Base-by-base conservation (phyloP, 192 early-diverging fungal species). In the Linnemannia exigua region DNA sequence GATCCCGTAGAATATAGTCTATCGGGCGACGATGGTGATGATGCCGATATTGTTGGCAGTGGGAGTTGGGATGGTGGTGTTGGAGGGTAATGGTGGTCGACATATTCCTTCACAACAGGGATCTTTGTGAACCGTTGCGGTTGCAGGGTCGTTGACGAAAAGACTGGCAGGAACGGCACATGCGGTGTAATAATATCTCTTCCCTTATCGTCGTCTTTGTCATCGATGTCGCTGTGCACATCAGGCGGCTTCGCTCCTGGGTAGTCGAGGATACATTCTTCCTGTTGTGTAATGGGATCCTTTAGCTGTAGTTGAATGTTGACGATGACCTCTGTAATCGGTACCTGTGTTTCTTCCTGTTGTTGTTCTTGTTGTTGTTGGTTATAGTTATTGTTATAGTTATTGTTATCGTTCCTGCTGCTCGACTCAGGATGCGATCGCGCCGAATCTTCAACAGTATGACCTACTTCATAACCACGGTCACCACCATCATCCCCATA, bases 121-220 rank as follows among this genome's bases (percentile, higher is more conserved):
- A 79, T 15, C 25, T 35, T 79, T 50, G 48, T 28, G 22, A 71
- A 44, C n/a, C 61, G 74, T 31, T 37, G 36, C 1, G 35, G 67
- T 68, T 31, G 48, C 9, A 61, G 63, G 14, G 37, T 31, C 31
- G 17, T 52, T 16, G 48, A 31, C 22, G 19, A 33, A 8, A 15
- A n/a, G 16, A 28, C 8, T 12, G 15, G 37, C 22, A 63, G 19
- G 54, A 38, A 75, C 8, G 74, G 74, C 37, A 19, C 36, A 17
- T 75, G 74, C 5, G 74, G 74, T 44, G 15, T 12, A 37, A 75
- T 63, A 0, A 63, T 20, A 12, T 73, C 71, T 52, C 51, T 33
- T 25, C 15, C 22, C 20, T 28, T 9, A 16, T 5, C 38, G 36
- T 11, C 9, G 37, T 37, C 35, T 3, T 20, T 35, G 4, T 15